phyloP scores from a whole-genome alignment of 2,329 filamentous ascomycete genomes.

The Colletotrichum karsti region DNA sequence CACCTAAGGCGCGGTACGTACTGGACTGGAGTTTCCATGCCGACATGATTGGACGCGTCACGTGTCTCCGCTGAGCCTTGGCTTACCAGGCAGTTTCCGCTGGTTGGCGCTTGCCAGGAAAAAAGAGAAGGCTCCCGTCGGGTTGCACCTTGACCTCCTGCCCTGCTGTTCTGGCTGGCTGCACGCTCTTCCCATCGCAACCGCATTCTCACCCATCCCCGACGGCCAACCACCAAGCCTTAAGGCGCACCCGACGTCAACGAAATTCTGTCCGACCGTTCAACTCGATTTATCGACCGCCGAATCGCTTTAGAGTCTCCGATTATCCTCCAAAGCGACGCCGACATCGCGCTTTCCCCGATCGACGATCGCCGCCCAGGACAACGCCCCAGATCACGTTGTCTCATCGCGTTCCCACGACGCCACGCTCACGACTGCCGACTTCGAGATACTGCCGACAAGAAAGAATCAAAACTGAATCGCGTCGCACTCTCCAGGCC shows the following conservation, averaged over 20 bases:
- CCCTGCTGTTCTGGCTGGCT: slow-evolving; percentile 11
- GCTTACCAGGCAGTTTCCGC: neutral
- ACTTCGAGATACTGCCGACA: neutral
- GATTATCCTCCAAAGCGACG: neutral
- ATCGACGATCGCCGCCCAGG: slow-evolving; percentile 14
- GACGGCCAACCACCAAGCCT: neutral
- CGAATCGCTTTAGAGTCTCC: neutral
- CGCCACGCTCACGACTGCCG: neutral
- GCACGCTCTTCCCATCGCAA: slow-evolving; percentile 18
- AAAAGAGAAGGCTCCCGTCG: slow-evolving; percentile 22
- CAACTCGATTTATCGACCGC: neutral
- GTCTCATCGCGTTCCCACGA: slow-evolving; percentile 14
- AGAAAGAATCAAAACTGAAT: neutral
- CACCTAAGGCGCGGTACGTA: too few species aligned
- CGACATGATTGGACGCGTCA: neutral
- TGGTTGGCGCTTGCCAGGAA: slow-evolving; percentile 17
- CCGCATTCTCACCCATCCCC: slow-evolving; percentile 1
- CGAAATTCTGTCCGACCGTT: neutral
- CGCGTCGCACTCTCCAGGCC: neutral
- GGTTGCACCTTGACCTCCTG: slow-evolving; percentile 20
- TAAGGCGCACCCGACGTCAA: neutral
- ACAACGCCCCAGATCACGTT: neutral
- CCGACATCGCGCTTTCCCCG: neutral
- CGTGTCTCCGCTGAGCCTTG: neutral
- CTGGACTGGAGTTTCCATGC: too few species aligned